These are phyloP conservation scores for Sporothrix mexicana DNA, from an alignment of 2,329 filamentous ascomycete species.

Conservation along the genomic window DNA sequence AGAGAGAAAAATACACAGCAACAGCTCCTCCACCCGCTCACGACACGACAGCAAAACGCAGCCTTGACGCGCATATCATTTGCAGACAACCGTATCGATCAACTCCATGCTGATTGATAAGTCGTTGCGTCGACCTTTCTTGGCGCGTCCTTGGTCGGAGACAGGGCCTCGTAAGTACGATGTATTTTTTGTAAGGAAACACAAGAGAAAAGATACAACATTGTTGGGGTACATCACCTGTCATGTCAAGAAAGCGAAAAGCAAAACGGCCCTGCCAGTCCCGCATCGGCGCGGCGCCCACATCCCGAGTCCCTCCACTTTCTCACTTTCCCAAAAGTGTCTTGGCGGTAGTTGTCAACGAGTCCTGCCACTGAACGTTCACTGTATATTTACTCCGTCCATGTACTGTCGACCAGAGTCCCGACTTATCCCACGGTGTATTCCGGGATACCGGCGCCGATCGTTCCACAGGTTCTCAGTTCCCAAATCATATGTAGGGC, in stretches of 20 bases:
- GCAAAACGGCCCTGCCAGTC: neutral
- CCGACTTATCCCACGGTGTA: neutral
- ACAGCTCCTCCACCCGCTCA: too few relatives aligned
- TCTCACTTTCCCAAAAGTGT: neutral
- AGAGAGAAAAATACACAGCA: too few relatives aligned
- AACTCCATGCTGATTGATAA: neutral
- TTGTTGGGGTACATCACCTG: neutral
- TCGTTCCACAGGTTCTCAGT: too few relatives aligned
- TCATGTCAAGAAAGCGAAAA: neutral
- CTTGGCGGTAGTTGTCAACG: neutral
- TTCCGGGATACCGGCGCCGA: neutral
- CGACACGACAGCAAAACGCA: neutral
- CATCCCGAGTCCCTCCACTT: neutral
- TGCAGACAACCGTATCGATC: neutral
- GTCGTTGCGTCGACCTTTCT: neutral
- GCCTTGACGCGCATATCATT: neutral
- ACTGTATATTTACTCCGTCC: neutral
- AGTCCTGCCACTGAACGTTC: neutral
- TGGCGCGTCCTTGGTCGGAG: neutral
- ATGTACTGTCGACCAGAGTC: neutral
- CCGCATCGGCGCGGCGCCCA: neutral
- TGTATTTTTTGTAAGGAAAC: neutral
- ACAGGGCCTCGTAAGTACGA: conserved; percentile 19
- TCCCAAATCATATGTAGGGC: neutral
- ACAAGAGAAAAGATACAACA: too few relatives aligned